These are phyloP conservation scores for Phlebopus sp. DNA, from an alignment of 1,284 basidiomycete species.

Conservation along the genomic window DNA sequence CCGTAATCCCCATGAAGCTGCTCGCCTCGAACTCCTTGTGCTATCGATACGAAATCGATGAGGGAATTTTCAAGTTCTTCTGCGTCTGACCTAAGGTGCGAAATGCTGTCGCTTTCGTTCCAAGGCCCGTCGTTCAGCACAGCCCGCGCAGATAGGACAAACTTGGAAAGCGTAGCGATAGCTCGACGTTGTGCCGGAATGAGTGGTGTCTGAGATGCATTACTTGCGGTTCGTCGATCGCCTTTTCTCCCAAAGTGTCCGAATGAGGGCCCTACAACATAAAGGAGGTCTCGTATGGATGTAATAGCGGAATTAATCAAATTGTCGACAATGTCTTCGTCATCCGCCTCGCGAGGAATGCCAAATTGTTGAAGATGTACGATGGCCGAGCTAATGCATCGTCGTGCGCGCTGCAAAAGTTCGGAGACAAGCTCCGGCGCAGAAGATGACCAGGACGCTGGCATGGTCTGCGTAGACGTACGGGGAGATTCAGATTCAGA, in stretches of 20 bases:
- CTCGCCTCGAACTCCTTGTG: constrained; percentile 27
- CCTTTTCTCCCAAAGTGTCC: constrained; percentile 18
- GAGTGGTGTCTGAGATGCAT: constrained; percentile 33
- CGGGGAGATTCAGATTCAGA: background rate
- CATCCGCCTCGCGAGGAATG: constrained; percentile 20
- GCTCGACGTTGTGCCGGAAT: constrained; percentile 35
- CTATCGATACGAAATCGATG: constrained; percentile 29
- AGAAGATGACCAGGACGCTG: constrained; percentile 7
- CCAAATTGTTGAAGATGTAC: constrained; percentile 29
- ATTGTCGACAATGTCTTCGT: constrained; percentile 29
- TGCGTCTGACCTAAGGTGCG: constrained; percentile 27
- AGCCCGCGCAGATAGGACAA: constrained; percentile 33
- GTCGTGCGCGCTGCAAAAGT: constrained; percentile 22
- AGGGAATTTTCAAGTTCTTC: constrained; percentile 29
- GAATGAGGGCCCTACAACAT: constrained; percentile 33
- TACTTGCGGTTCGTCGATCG: constrained; percentile 17
- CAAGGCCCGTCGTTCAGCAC: constrained; percentile 32
- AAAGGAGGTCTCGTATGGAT: constrained; percentile 32
- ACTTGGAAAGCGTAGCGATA: constrained; percentile 36
- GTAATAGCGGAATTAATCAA: constrained; percentile 25
- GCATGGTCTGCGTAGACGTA: background rate
- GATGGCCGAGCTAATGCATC: constrained; percentile 26
- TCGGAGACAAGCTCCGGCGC: constrained; percentile 27
- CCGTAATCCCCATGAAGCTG: constrained; percentile 15
- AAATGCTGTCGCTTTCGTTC: constrained; percentile 18